Evolutionary conservation across 2,329 filamentous ascomycete genomes (phyloP).

Genomic region (Aaosphaeria pasadenensis): DNA sequence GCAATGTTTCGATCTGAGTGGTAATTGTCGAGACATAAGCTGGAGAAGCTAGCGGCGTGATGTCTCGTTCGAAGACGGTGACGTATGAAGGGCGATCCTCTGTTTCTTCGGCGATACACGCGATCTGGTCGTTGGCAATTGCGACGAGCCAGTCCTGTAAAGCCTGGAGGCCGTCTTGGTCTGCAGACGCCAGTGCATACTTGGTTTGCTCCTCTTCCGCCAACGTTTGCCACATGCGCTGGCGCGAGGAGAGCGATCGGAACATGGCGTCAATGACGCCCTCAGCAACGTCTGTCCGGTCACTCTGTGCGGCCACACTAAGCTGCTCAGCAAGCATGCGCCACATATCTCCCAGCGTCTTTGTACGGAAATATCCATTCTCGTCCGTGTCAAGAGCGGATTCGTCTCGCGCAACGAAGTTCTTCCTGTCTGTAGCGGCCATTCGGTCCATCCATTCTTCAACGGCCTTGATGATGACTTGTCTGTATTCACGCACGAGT

Average conservation of each 20-base stretch:
- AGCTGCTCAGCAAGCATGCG: slow-evolving; percentile 95
- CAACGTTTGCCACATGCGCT: slow-evolving; percentile 82
- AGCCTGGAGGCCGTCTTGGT: slow-evolving; percentile 69
- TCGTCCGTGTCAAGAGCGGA: slow-evolving; percentile 84
- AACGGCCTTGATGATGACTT: slow-evolving; percentile 90
- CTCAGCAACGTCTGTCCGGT: slow-evolving; percentile 86
- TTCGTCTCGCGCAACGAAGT: slow-evolving; percentile 73
- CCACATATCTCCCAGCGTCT: slow-evolving; percentile 92
- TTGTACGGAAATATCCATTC: slow-evolving; percentile 87
- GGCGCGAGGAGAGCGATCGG: slow-evolving; percentile 74
- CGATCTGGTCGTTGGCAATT: slow-evolving; percentile 97
- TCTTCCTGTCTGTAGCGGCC: slow-evolving; percentile 74
- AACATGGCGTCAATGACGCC: slow-evolving; percentile 97
- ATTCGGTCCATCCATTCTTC: slow-evolving; percentile 98
- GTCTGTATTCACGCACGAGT: slow-evolving; percentile 87
- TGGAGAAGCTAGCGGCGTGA: slow-evolving; percentile 75
- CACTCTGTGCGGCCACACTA: slow-evolving; percentile 76
- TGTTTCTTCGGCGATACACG: slow-evolving; percentile 81
- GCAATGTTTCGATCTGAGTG: slow-evolving; percentile 69
- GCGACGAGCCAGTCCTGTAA: slow-evolving; percentile 90
- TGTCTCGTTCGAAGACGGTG: slow-evolving; percentile 78
- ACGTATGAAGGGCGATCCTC: slow-evolving; percentile 74
- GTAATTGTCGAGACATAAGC: slow-evolving; percentile 72
- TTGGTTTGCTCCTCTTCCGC: slow-evolving; percentile 79
- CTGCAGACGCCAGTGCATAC: slow-evolving; percentile 59